These are phyloP conservation scores for Calvatia gigantea DNA, from an alignment of 768 basidiomycete species.

Conservation along the genomic window DNA sequence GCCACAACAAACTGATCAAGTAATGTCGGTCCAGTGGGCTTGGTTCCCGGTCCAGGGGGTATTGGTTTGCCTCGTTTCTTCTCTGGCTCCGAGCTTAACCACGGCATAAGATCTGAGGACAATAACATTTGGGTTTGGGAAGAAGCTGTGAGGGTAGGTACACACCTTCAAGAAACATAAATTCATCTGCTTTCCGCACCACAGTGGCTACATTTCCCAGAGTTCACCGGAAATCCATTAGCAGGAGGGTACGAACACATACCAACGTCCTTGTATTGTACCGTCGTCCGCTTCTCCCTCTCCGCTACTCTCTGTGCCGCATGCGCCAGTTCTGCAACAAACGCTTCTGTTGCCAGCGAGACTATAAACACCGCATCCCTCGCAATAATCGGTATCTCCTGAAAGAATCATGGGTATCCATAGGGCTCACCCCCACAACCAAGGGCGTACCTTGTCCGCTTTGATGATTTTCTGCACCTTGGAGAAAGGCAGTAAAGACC, in stretches of 20 bases:
- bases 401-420: neutral
- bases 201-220: slow-evolving; percentile 44
- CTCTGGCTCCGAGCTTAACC: slow-evolving; percentile 39
- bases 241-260: slow-evolving; percentile 23
- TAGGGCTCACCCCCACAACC: neutral
- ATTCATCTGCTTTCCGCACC: slow-evolving; percentile 68
- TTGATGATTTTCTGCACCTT: slow-evolving; percentile 84
- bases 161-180: slow-evolving; percentile 74
- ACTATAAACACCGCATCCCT: slow-evolving; percentile 79
- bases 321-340: slow-evolving; percentile 71
- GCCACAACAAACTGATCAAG: slow-evolving; percentile 48
- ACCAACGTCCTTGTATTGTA: slow-evolving; percentile 83
- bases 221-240: neutral
- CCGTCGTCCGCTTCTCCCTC: slow-evolving; percentile 67
- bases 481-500: slow-evolving; percentile 69
- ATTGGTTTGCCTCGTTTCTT: slow-evolving; percentile 35
- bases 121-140: neutral
- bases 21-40: slow-evolving; percentile 32
- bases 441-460: slow-evolving; percentile 70
- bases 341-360: slow-evolving; percentile 84
- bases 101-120: slow-evolving; percentile 54
- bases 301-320: slow-evolving; percentile 70
- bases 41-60: slow-evolving; percentile 19
- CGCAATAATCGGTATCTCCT: slow-evolving; percentile 77
- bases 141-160: neutral